These are phyloP conservation scores for Wickerhamomyces queroliae DNA, from an alignment of 805 yeast genomes.

Conservation along the genomic window DNA sequence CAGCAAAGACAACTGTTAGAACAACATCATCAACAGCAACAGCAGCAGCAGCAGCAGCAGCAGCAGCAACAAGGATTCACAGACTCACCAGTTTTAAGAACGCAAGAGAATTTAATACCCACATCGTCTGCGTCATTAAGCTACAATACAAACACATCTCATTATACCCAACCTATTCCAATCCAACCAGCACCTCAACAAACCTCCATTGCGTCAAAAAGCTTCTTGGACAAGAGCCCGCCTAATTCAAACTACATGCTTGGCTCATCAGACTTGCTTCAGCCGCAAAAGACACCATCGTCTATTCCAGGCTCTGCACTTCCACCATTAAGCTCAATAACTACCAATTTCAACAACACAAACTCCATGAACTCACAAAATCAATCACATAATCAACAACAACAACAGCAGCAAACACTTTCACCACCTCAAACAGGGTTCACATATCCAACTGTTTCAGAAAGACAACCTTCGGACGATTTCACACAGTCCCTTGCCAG, in stretches of 20 bases:
- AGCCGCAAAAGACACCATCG: too few relatives aligned
- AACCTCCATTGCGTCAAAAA: not conserved
- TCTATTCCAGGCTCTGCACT: not conserved
- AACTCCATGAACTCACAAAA: too few relatives aligned
- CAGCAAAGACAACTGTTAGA: constrained; percentile 2
- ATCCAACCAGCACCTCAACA: not conserved
- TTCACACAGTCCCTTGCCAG: not conserved
- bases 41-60: not conserved
- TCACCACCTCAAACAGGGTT: not conserved
- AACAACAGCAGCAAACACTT: not conserved
- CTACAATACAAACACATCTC: not conserved
- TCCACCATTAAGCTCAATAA: not conserved
- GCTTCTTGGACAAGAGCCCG: not conserved
- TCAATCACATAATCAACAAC: too few relatives aligned
- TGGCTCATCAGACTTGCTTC: too few relatives aligned
- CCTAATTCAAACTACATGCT: not conserved
- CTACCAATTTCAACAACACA: not conserved
- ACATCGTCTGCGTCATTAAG: not conserved
- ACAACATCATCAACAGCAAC: not conserved
- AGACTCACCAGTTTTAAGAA: not conserved
- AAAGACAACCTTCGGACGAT: not conserved
- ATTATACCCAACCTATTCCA: not conserved
- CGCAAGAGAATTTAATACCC: not conserved
- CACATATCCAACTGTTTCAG: not conserved
- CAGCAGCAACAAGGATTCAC: too few relatives aligned